These are phyloP conservation scores for Plasmodium berghei DNA, from an alignment of 169 alveolate species.

Conservation along the genomic window DNA sequence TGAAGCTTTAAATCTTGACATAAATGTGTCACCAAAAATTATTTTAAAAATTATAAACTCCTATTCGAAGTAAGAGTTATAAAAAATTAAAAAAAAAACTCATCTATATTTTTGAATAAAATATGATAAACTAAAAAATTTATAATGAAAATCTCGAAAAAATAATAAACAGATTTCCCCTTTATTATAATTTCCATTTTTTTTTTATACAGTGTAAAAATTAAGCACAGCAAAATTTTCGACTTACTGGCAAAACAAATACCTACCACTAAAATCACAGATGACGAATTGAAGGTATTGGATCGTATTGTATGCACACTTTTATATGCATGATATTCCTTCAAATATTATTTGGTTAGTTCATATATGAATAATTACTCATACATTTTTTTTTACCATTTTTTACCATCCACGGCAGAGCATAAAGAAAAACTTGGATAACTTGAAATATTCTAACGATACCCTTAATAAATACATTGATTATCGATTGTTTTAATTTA, in stretches of 20 bases:
- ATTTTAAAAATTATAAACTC: constrained; percentile 78
- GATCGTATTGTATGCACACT: neutral
- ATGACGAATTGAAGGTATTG: constrained; percentile 62
- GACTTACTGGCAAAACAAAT: constrained; percentile 69
- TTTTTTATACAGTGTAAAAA: constrained; percentile 43
- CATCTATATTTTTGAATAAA: constrained; percentile 51
- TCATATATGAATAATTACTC: neutral
- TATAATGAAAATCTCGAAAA: no score
- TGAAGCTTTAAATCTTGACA: constrained; percentile 54
- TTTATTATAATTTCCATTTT: neutral
- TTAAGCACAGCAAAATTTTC: constrained; percentile 65
- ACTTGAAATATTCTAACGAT: constrained; percentile 52
- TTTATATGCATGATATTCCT: neutral
- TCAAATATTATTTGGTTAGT: neutral
- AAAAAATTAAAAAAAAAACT: constrained; percentile 31
- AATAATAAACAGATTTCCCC: no score
- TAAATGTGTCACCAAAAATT: constrained; percentile 77
- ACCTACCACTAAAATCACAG: constrained; percentile 70
- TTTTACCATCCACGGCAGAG: constrained; percentile 2
- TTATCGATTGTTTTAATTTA: constrained; percentile 30
- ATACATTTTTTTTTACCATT: constrained; percentile 1
- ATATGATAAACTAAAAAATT: constrained; percentile 8
- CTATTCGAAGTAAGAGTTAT: constrained; percentile 79
- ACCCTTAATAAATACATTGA: constrained; percentile 68
- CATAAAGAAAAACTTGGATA: constrained; percentile 34